Evolutionary conservation across 2,329 filamentous ascomycete genomes (phyloP).

Genomic region (Sporothrix pallida): DNA sequence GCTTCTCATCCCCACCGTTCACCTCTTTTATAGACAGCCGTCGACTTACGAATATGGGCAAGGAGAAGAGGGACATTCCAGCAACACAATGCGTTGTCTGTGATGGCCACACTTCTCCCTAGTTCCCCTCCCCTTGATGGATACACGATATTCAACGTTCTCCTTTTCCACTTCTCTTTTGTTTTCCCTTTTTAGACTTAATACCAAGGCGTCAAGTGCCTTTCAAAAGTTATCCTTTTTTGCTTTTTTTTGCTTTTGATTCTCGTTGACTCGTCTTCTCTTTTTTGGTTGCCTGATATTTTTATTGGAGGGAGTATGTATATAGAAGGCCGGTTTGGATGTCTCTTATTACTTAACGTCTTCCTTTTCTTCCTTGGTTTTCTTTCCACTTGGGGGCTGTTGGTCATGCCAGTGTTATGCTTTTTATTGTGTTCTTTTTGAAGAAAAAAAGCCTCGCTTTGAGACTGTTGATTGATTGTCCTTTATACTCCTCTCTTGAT

Average conservation of each 20-base stretch:
- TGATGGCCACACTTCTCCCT: neutral
- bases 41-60: neutral
- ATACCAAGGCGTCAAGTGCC: conserved; percentile 28
- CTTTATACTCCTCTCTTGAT: conserved; percentile 1
- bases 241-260: neutral
- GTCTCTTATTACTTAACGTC: neutral
- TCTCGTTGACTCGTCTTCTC: neutral
- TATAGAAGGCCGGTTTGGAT: conserved; percentile 25
- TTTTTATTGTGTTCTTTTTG: neutral
- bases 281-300: neutral
- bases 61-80: neutral
- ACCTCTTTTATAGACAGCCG: conserved; percentile 13
- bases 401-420: conserved; percentile 8
- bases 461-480: neutral
- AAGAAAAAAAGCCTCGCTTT: neutral
- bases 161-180: conserved; percentile 8
- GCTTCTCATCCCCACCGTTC: neutral
- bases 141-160: conserved; percentile 13
- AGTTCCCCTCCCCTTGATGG: neutral
- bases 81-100: neutral
- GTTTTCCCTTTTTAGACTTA: conserved; percentile 8
- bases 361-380: conserved; percentile 2
- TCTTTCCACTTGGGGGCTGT: neutral
- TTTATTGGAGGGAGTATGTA: conserved; percentile 26
- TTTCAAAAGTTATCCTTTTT: conserved; percentile 22